phyloP scores from a whole-genome alignment of 169 alveolate species.

The Eimeria nieschulzi region DNA sequence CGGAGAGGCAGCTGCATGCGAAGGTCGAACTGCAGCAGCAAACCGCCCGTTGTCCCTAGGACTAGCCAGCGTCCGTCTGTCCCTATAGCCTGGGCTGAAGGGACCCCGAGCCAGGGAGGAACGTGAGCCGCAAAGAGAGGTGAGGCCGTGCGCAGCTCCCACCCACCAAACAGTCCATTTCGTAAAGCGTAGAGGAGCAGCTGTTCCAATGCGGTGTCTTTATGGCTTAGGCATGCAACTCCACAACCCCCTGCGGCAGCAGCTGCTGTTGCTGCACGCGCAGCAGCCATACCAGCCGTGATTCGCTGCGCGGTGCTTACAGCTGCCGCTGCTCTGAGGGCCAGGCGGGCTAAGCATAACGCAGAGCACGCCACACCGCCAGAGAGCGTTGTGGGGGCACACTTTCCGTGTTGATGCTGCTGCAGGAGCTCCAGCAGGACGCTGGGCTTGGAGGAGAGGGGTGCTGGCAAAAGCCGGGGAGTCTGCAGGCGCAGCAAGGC shows the following conservation, averaged over 20 bases:
- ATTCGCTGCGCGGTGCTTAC: neutral
- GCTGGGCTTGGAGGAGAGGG: neutral
- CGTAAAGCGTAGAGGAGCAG: constrained; percentile 34
- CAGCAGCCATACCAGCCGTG: neutral
- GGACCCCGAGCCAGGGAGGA: constrained; percentile 64
- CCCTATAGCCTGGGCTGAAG: constrained; percentile 30
- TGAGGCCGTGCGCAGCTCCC: constrained; percentile 44
- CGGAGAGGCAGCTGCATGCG: constrained; percentile 58
- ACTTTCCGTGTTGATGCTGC: constrained; percentile 6
- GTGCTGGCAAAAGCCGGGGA: constrained; percentile 27
- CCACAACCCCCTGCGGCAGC: constrained; percentile 42
- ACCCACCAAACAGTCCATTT: constrained; percentile 48
- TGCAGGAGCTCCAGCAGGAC: constrained; percentile 34
- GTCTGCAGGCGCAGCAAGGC: constrained; percentile 41
- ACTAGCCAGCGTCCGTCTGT: constrained; percentile 21
- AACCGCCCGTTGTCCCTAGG: constrained; percentile 66
- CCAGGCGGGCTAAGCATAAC: constrained; percentile 1
- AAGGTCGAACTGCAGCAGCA: constrained; percentile 61
- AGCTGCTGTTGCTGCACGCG: constrained; percentile 48
- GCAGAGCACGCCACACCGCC: constrained; percentile 40
- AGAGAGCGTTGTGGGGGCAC: neutral
- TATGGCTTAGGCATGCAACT: constrained; percentile 36
- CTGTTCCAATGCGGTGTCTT: constrained; percentile 62
- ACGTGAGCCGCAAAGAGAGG: constrained; percentile 7
- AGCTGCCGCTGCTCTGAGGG: neutral